Percentiles rank a stretch among this genome's conserved stretches.
phyloP scores from a whole-genome alignment of 805 yeast genomes.

The Yarrowia sp. region DNA sequence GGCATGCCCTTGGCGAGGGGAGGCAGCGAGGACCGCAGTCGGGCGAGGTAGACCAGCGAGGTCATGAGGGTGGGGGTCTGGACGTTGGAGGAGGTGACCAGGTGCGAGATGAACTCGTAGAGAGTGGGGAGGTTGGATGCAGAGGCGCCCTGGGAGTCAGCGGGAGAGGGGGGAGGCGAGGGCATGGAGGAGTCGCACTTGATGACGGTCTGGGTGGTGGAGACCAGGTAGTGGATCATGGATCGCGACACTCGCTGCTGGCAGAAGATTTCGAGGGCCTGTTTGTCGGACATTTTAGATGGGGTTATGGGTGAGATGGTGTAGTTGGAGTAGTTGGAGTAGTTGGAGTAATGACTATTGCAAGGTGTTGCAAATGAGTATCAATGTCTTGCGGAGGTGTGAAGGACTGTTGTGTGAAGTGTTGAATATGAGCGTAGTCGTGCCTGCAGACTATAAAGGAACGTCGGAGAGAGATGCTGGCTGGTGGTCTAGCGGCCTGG shows the following conservation, averaged over 20 bases:
- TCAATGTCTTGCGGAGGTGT: too few relatives aligned
- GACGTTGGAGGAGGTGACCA: conserved; percentile 84
- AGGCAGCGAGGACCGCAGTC: conserved; percentile 79
- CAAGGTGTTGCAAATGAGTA: too few relatives aligned
- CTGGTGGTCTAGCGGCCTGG: neutral
- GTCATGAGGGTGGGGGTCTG: conserved; percentile 97
- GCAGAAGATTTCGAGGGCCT: conserved; percentile 53
- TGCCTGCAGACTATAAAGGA: conserved; percentile 22
- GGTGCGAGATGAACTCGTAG: conserved; percentile 66
- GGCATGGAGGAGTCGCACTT: conserved; percentile 49
- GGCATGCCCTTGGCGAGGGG: conserved; percentile 86
- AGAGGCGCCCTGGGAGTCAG: conserved; percentile 9
- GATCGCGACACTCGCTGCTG: conserved; percentile 52
- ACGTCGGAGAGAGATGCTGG: conserved; percentile 8
- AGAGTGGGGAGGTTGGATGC: conserved; percentile 46
- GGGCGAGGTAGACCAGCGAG: conserved; percentile 79
- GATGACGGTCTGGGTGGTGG: conserved; percentile 52
- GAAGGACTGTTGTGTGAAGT: neutral
- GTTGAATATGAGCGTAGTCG: neutral
- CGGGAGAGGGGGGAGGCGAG: conserved; percentile 41
- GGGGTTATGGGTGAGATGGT: neutral
- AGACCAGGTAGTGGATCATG: conserved; percentile 55
- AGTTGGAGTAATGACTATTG: neutral
- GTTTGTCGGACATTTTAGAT: conserved; percentile 48
- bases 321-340: neutral